Base-by-base conservation (phyloP, 2,329 filamentous ascomycete species). In the Stylonectria norvegica region DNA sequence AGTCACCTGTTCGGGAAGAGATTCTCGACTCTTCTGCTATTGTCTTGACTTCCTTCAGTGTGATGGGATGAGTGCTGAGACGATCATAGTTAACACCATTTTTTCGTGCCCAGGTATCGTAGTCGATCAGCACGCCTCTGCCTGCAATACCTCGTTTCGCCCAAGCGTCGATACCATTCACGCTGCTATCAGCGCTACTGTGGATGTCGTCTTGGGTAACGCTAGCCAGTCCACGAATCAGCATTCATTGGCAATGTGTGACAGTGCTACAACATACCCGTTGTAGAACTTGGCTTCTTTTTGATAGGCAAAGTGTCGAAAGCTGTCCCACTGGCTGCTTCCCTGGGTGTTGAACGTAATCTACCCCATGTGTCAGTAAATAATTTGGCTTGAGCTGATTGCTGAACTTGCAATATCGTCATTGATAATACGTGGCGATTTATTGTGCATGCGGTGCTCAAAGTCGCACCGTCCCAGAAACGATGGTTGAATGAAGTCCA, bases 211-310 rank as follows among this genome's bases (percentile, higher is more conserved):
- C 22, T 25, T 25, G 22, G 22, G 22, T 25, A 12, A 25, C 22
- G 8, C 22, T 25, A 25, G n/a, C n/a, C n/a, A n/a, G n/a, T n/a
- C n/a, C n/a, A n/a, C n/a, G n/a, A n/a, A n/a, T n/a, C n/a, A n/a
- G n/a, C n/a, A n/a, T n/a, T n/a, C n/a, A n/a, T n/a, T n/a, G n/a
- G n/a, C n/a, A n/a, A n/a, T n/a, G n/a, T n/a, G n/a, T n/a, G n/a
- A n/a, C n/a, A n/a, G n/a, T n/a, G n/a, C n/a, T n/a, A n/a, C n/a
- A n/a, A n/a, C n/a, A n/a, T n/a, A n/a, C n/a, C 36, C 41, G 10
- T 43, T 43, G n/a, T 43, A 43, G 18, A 43, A 43, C 14, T 40
- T 36, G 8, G 36, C 32, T 15, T 43, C 41, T 8, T 40, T 43
- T 29, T 43, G 41, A 14, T 40, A 43, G 10, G 36, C 41, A n/a